phyloP scores from a whole-genome alignment of 2,329 filamentous ascomycete genomes.

The Fusarium pininemorale region DNA sequence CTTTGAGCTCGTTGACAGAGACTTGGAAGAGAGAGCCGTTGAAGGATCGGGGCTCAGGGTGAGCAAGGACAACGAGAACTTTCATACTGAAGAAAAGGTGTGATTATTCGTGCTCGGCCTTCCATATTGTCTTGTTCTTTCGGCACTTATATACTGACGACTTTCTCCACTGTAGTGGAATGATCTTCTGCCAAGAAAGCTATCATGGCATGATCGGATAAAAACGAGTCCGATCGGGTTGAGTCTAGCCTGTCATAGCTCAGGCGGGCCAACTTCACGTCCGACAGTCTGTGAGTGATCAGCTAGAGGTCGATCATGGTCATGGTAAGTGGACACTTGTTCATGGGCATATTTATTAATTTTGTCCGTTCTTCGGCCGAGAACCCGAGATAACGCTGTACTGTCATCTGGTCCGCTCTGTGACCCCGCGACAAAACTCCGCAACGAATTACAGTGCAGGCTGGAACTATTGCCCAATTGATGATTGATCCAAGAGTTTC shows the following conservation, averaged over 20 bases:
- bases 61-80: constrained; percentile 19
- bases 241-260: neutral
- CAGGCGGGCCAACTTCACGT: neutral
- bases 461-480: neutral
- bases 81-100: neutral
- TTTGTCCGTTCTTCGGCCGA: neutral
- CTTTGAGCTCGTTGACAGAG: constrained; percentile 9
- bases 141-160: neutral
- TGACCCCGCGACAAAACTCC: neutral
- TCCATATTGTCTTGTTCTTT: neutral
- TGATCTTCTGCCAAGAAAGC: neutral
- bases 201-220: neutral
- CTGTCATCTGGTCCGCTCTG: neutral
- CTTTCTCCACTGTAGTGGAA: neutral
- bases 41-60: constrained; percentile 18
- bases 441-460: neutral
- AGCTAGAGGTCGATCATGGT: neutral
- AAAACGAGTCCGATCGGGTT: neutral
- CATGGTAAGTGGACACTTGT: neutral
- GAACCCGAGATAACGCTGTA: neutral
- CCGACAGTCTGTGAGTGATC: neutral
- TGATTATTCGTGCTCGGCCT: neutral
- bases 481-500: neutral
- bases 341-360: neutral
- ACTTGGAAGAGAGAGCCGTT: constrained; percentile 10